A percentile compares a stretch with the other conserved stretches of the same genome.
Evolutionary conservation across 2,329 filamentous ascomycete species (phyloP).

Genomic region (Alternaria brassicicola): DNA sequence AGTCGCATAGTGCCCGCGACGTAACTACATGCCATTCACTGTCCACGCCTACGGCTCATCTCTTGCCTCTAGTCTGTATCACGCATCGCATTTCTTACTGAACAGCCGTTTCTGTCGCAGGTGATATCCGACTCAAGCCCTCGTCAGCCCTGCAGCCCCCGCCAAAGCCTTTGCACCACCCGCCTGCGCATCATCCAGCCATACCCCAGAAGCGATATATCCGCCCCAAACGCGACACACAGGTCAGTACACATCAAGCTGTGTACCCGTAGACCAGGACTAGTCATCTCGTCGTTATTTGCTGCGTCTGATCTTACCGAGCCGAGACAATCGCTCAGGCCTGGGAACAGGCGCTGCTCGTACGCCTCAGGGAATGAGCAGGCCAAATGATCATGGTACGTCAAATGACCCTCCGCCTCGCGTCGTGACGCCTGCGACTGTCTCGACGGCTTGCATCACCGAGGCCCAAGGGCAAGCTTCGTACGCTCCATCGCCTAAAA

Average conservation of each 20-base stretch:
- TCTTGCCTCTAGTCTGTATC: background rate
- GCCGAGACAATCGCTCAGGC: conserved; percentile 24
- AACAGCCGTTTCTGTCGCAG: conserved; percentile 13
- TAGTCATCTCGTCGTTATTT: conserved; percentile 13
- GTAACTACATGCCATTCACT: conserved; percentile 11
- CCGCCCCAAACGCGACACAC: conserved; percentile 11
- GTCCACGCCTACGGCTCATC: conserved; percentile 2
- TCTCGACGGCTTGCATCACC: conserved; percentile 1
- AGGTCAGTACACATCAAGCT: conserved; percentile 6
- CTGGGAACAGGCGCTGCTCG: conserved; percentile 37
- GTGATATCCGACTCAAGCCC: conserved; percentile 15
- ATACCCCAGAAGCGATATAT: conserved; percentile 10
- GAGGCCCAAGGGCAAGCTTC: background rate
- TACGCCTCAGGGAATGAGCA: conserved; percentile 48
- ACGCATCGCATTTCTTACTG: conserved; percentile 10
- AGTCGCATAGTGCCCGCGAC: conserved; percentile 15
- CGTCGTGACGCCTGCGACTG: conserved; percentile 1
- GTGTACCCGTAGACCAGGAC: conserved; percentile 14
- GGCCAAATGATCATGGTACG: conserved; percentile 51
- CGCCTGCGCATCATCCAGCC: conserved; percentile 12
- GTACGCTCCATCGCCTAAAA: conserved; percentile 7
- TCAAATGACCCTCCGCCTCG: conserved; percentile 13
- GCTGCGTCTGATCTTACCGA: conserved; percentile 17
- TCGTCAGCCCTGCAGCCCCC: conserved; percentile 13
- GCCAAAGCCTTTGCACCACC: conserved; percentile 22